Percentiles rank a stretch among this genome's conserved stretches.
These are phyloP conservation scores for Bodo saltans DNA, from an alignment of 78 protist species.

Conservation along the genomic window DNA sequence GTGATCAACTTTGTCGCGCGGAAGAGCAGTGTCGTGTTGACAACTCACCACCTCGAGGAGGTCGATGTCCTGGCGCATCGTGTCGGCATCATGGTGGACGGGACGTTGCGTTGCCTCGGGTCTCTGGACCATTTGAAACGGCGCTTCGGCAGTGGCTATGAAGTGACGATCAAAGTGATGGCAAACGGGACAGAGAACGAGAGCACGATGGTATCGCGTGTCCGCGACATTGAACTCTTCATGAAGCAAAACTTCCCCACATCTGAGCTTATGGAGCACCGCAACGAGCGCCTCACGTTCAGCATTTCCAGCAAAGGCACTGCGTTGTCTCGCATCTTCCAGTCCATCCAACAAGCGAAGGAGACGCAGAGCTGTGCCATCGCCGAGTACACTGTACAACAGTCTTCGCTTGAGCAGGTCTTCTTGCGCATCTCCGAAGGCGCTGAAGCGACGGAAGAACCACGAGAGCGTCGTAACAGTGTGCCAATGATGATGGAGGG, in stretches of 20 bases:
- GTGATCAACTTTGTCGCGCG: not conserved
- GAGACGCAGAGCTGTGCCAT: not conserved
- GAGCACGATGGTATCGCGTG: too few relatives aligned
- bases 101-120: slow-evolving; percentile 65
- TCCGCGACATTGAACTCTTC: too few relatives aligned
- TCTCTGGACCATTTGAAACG: slow-evolving; percentile 59
- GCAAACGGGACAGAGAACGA: not conserved
- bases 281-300: slow-evolving; percentile 1
- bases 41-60: slow-evolving; percentile 60
- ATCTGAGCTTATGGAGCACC: not conserved
- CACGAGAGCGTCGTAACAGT: too few relatives aligned
- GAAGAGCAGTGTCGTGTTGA: slow-evolving; percentile 32
- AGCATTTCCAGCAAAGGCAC: not conserved
- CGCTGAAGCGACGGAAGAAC: too few relatives aligned
- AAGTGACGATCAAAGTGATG: not conserved
- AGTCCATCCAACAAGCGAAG: too few relatives aligned
- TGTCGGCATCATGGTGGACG: slow-evolving; percentile 64
- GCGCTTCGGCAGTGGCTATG: slow-evolving; percentile 67
- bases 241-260: not conserved
- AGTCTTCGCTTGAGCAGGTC: slow-evolving; percentile 57
- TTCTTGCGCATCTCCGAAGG: slow-evolving; percentile 26
- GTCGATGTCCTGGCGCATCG: slow-evolving; percentile 58
- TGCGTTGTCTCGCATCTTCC: too few relatives aligned
- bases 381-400: slow-evolving; percentile 24
- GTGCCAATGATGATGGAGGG: too few relatives aligned